Conservation (phyloP, 148 eudicot species). For the Nyssa sinensis region DNA sequence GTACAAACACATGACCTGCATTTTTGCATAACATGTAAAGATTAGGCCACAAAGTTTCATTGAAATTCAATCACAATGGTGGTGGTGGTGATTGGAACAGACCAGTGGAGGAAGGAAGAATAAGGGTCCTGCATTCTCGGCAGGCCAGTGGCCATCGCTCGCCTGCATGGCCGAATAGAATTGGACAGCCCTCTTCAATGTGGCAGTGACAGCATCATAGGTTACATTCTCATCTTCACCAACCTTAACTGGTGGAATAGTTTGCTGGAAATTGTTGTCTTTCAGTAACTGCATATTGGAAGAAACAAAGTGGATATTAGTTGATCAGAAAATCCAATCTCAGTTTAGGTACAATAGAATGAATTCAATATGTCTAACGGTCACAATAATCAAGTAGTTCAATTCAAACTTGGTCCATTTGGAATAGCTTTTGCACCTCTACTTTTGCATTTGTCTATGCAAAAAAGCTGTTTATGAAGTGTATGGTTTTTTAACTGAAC, state of each 20-base stretch:
- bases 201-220: constrained; percentile 1
- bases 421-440: too few species aligned
- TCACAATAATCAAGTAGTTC: too few species aligned
- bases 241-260: constrained; percentile 17
- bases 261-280: constrained; percentile 25
- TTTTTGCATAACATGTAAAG: too few species aligned
- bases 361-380: too few species aligned
- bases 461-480: too few species aligned
- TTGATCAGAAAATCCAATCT: neutral
- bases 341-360: too few species aligned
- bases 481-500: too few species aligned
- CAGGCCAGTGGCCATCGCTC: constrained; percentile 27
- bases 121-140: constrained; percentile 26
- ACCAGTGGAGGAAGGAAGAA: constrained; percentile 28
- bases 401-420: too few species aligned
- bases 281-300: constrained; percentile 14
- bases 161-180: constrained; percentile 19
- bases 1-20: constrained; percentile 14
- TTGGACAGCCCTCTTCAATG: constrained; percentile 13
- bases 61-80: too few species aligned
- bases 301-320: neutral
- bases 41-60: too few species aligned
- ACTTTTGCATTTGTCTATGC: too few species aligned
- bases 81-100: neutral
- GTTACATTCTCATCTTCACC: constrained; percentile 20